A percentile compares a stretch with the other conserved stretches of the same genome.
phyloP scores from a whole-genome alignment of 2,329 filamentous ascomycete genomes.

The Rasamsonia emersonii region DNA sequence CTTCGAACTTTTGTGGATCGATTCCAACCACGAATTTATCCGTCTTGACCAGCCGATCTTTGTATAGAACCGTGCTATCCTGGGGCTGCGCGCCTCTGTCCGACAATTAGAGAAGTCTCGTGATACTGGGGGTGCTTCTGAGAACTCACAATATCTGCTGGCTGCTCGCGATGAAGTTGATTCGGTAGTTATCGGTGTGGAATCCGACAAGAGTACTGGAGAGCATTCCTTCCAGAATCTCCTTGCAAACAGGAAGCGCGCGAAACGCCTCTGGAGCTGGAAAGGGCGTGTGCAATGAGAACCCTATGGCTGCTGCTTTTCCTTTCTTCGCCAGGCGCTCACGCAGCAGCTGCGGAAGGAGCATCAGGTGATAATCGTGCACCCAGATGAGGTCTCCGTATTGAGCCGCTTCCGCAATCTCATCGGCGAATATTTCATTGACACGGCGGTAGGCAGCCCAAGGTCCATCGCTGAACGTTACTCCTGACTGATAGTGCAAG shows the following conservation, averaged over 20 bases:
- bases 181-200: slow-evolving; percentile 93
- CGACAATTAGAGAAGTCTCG: neutral
- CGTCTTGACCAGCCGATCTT: slow-evolving; percentile 71
- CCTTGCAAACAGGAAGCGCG: slow-evolving; percentile 78
- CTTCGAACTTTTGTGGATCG: slow-evolving; percentile 85
- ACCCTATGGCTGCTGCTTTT: slow-evolving; percentile 85
- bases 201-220: slow-evolving; percentile 92
- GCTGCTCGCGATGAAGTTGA: slow-evolving; percentile 85
- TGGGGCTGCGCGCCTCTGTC: slow-evolving; percentile 40
- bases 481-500: slow-evolving; percentile 91
- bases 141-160: slow-evolving; percentile 63
- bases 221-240: slow-evolving; percentile 70
- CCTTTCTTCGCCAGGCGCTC: slow-evolving; percentile 59
- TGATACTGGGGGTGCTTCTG: neutral
- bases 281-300: slow-evolving; percentile 92
- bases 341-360: slow-evolving; percentile 82
- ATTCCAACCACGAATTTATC: slow-evolving; percentile 93
- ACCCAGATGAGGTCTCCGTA: slow-evolving; percentile 91
- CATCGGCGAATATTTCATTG: slow-evolving; percentile 80
- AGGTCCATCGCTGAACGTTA: slow-evolving; percentile 83
- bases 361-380: slow-evolving; percentile 93
- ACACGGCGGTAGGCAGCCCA: slow-evolving; percentile 86
- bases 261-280: slow-evolving; percentile 89
- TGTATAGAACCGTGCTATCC: slow-evolving; percentile 78
- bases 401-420: slow-evolving; percentile 68